phyloP scores from a whole-genome alignment of 2,329 filamentous ascomycete species.

The Metarhizium album region DNA sequence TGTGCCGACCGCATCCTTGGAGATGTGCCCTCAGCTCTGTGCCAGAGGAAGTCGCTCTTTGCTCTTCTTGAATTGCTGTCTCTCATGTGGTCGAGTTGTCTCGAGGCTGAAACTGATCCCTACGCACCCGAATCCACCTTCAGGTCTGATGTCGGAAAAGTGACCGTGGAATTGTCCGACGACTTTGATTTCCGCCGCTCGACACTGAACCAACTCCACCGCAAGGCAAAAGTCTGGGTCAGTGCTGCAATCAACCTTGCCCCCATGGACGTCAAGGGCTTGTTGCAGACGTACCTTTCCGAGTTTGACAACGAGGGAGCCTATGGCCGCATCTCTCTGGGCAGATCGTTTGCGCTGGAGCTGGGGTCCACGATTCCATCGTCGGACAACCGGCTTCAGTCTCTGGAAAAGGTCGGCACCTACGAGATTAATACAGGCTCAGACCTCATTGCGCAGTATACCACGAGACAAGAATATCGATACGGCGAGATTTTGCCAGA shows the following conservation, averaged over 20 bases:
- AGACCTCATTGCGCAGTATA: slow-evolving; percentile 95
- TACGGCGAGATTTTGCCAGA: slow-evolving; percentile 68
- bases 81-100: slow-evolving; percentile 88
- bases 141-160: slow-evolving; percentile 62
- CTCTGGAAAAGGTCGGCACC: slow-evolving; percentile 64
- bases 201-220: slow-evolving; percentile 70
- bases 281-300: slow-evolving; percentile 91
- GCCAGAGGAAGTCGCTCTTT: slow-evolving; percentile 82
- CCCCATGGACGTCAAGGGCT: slow-evolving; percentile 85
- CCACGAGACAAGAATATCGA: slow-evolving; percentile 89
- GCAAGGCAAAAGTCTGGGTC: slow-evolving; percentile 71
- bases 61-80: slow-evolving; percentile 84
- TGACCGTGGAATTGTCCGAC: slow-evolving; percentile 85
- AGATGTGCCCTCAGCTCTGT: slow-evolving; percentile 79
- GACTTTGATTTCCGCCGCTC: slow-evolving; percentile 72
- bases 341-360: slow-evolving; percentile 86
- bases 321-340: slow-evolving; percentile 85
- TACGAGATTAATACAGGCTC: slow-evolving; percentile 82
- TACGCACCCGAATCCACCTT: slow-evolving; percentile 82
- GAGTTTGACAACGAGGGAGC: slow-evolving; percentile 86
- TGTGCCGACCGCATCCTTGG: slow-evolving; percentile 80
- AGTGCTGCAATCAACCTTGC: slow-evolving; percentile 70
- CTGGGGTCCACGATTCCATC: slow-evolving; percentile 79
- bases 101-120: slow-evolving; percentile 88
- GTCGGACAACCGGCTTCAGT: slow-evolving; percentile 75